Evolutionary conservation across 2,329 filamentous ascomycete species (phyloP), one percentile per base, ranked within the genome.

Genomic region (Atkinsonella hypoxylon): DNA sequence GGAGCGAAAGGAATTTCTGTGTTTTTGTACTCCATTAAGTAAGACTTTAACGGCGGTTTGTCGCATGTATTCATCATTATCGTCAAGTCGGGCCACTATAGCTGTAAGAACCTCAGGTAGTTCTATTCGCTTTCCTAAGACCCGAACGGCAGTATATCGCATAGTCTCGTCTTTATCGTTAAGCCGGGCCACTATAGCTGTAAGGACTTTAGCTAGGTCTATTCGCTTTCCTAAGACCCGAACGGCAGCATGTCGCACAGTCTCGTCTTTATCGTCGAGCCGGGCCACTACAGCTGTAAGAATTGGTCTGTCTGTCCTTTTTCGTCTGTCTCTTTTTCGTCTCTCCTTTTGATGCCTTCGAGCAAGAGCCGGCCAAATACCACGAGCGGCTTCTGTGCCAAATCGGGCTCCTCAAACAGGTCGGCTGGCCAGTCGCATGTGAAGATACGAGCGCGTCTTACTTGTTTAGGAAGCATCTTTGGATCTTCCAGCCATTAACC

Each of bases 361-460:
- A 63, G 55, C 22, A 64, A 52, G 40, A 55, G 55, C 40, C 45
- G 50, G 46, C 60, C 57, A 53, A 55, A 55, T 47, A 59, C 58
- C 4, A 58, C 46, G 2, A 53, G 17, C 13, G 41, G 58, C 49
- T 52, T 57, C 42, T 53, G 55, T 15, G 53, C 50, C 30, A 54
- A 48, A 60, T 55, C 47, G n/a, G 48, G 30, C 13, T 44, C 41
- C 44, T 55, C 26, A 34, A 60, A 51, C 6, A 63, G 48, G 34
- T 57, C 53, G 20, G 61, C 55, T 6, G 60, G 59, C 61, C 58
- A 64, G 56, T 63, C 59, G 49, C 56, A 62, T 3, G 54, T 62
- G 45, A 63, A 61, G 44, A 64, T 62, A 1, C 59, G 58, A 10
- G 57, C 59, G 11, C 18, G 8, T 13, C 32, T 30, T 4, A 59